phyloP scores from a whole-genome alignment of 2,329 filamentous ascomycete genomes.

The Davidsoniella neocaledoniae region DNA sequence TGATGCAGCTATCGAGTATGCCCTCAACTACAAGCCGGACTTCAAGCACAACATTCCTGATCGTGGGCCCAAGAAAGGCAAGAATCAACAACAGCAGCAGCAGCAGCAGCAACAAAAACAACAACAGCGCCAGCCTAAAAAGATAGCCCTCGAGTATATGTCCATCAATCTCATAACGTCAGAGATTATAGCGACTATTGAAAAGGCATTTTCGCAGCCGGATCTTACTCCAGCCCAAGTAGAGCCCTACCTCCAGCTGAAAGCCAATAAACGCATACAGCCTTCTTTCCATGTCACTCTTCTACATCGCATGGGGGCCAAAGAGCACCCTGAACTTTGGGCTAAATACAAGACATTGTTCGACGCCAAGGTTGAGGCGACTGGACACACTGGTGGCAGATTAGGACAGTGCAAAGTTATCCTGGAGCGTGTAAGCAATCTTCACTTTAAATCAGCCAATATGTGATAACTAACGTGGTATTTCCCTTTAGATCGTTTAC shows the following conservation, averaged over 20 bases:
- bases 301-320: slow-evolving; percentile 56
- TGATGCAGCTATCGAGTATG: slow-evolving; percentile 60
- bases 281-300: slow-evolving; percentile 84
- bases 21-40: slow-evolving; percentile 61
- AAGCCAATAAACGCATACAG: slow-evolving; percentile 60
- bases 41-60: slow-evolving; percentile 59
- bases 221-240: slow-evolving; percentile 23
- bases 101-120: slow-evolving; percentile 18
- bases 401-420: slow-evolving; percentile 49
- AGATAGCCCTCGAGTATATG: slow-evolving; percentile 40
- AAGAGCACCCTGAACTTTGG: slow-evolving; percentile 56
- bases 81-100: slow-evolving; percentile 18
- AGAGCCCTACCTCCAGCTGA: slow-evolving; percentile 56
- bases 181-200: slow-evolving; percentile 38
- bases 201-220: slow-evolving; percentile 47
- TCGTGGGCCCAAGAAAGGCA: slow-evolving; percentile 24
- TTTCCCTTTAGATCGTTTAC: slow-evolving; percentile 46
- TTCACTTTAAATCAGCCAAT: slow-evolving; percentile 29
- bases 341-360: slow-evolving; percentile 50
- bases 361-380: slow-evolving; percentile 22
- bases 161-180: slow-evolving; percentile 29
- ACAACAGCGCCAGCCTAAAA: slow-evolving; percentile 19
- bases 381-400: slow-evolving; percentile 19
- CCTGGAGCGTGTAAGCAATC: slow-evolving; percentile 36
- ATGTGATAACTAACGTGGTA: slow-evolving; percentile 14